Conservation (phyloP, 805 yeast species). For the Candida berthetii region DNA sequence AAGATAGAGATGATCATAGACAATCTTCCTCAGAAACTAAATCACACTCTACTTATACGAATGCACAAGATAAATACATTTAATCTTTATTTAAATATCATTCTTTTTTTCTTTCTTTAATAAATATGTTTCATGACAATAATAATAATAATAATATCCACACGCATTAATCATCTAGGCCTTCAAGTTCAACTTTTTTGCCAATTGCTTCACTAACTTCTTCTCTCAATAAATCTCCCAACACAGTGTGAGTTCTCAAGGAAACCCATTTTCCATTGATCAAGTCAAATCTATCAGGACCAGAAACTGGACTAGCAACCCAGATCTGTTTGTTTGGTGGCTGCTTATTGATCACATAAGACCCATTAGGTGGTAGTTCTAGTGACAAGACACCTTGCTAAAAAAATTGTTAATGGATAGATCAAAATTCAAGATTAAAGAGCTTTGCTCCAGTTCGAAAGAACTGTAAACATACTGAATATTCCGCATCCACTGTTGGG, state of each 20-base stretch:
- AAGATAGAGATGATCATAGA: too few species aligned
- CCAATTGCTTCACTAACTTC: slow-evolving; percentile 39
- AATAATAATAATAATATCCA: too few species aligned
- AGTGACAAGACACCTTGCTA: slow-evolving; percentile 81
- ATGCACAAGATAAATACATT: too few species aligned
- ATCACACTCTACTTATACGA: too few species aligned
- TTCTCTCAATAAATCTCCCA: slow-evolving; percentile 40
- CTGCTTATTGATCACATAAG: slow-evolving; percentile 92
- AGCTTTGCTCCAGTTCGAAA: not conserved
- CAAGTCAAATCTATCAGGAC: slow-evolving; percentile 81
- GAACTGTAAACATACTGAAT: slow-evolving; percentile 34
- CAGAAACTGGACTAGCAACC: slow-evolving; percentile 90
- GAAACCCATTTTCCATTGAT: slow-evolving; percentile 75
- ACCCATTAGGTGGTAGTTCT: slow-evolving; percentile 63
- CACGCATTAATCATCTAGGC: slow-evolving; percentile 7
- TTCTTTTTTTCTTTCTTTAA: too few species aligned
- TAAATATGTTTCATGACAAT: too few species aligned
- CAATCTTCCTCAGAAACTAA: too few species aligned
- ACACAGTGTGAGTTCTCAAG: slow-evolving; percentile 52
- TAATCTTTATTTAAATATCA: too few species aligned
- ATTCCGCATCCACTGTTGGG: slow-evolving; percentile 69
- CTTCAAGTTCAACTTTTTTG: slow-evolving; percentile 14
- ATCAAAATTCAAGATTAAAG: not conserved
- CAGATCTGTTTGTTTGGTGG: slow-evolving; percentile 97
- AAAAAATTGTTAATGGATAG: slow-evolving; percentile 3